phyloP scores from a whole-genome alignment of 345 rosid species.

The Hibiscus trionum region DNA sequence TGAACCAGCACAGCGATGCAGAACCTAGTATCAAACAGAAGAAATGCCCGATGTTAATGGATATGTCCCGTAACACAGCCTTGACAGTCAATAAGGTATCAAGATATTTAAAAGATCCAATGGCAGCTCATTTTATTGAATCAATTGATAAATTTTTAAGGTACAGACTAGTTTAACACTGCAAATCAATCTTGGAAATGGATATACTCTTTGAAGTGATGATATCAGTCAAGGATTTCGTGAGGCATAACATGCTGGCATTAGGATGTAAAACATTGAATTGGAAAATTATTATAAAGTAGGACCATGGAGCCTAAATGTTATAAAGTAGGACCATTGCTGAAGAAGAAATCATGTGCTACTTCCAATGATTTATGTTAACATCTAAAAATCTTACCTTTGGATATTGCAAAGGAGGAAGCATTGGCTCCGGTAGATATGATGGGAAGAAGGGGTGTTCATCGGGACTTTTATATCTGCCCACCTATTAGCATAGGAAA shows the following conservation, averaged over 20 bases:
- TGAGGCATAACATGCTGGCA: background rate
- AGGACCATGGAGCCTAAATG: background rate
- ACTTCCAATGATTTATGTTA: background rate
- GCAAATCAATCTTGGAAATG: background rate
- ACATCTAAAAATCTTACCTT: background rate
- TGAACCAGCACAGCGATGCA: constrained; percentile 43
- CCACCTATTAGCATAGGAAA: constrained; percentile 30
- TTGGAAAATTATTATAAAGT: background rate
- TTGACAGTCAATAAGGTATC: background rate
- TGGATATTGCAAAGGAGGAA: constrained; percentile 58
- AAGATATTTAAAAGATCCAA: background rate
- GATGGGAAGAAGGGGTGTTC: constrained; percentile 63
- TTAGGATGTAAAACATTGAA: background rate
- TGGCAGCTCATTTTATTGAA: background rate
- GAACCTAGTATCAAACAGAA: constrained; percentile 33
- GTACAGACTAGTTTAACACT: background rate
- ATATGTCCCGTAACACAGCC: background rate
- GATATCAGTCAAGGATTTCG: background rate
- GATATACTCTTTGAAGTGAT: background rate
- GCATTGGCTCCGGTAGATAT: constrained; percentile 43
- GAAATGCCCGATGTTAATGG: background rate
- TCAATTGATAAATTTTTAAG: background rate
- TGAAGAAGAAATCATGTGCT: background rate
- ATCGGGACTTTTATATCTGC: constrained; percentile 62
- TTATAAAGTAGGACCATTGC: background rate